These are phyloP conservation scores for Tagetes patula DNA, from an alignment of 129 eudicot species.

Conservation along the genomic window DNA sequence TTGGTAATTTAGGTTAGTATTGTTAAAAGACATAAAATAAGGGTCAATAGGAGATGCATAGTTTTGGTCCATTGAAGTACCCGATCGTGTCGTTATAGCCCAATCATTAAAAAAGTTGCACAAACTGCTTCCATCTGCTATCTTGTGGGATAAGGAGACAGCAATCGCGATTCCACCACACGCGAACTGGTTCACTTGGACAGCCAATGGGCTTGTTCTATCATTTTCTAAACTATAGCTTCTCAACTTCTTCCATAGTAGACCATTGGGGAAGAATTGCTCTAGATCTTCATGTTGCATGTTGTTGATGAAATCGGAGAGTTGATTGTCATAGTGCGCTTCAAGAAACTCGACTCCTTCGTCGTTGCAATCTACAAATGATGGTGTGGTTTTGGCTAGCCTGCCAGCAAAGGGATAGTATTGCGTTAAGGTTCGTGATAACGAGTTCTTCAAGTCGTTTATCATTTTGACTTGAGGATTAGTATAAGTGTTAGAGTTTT, in stretches of 20 bases:
- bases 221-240: not conserved
- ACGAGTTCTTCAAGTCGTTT: conserved; percentile 21
- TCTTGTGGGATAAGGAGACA: conserved; percentile 12
- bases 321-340: not conserved
- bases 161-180: conserved; percentile 28
- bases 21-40: not conserved
- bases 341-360: conserved; percentile 29
- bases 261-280: conserved; percentile 14
- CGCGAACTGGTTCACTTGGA: conserved; percentile 23
- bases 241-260: conserved; percentile 10
- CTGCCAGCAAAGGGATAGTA: conserved; percentile 35
- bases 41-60: conserved; percentile 1
- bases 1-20: not conserved
- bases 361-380: conserved; percentile 27
- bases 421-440: conserved; percentile 23
- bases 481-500: not conserved
- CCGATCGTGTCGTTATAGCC: conserved; percentile 17
- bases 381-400: conserved; percentile 1
- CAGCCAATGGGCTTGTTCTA: not conserved
- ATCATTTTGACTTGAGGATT: not conserved
- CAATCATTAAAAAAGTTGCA: conserved; percentile 17
- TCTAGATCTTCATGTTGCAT: conserved; percentile 26
- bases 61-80: not conserved
- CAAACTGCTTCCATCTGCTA: conserved; percentile 22
- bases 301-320: conserved; percentile 15